Evolutionary conservation across 2,329 filamentous ascomycete genomes (phyloP), one percentile per base, ranked within the genome.

Genomic region (Apiospora hydei): DNA sequence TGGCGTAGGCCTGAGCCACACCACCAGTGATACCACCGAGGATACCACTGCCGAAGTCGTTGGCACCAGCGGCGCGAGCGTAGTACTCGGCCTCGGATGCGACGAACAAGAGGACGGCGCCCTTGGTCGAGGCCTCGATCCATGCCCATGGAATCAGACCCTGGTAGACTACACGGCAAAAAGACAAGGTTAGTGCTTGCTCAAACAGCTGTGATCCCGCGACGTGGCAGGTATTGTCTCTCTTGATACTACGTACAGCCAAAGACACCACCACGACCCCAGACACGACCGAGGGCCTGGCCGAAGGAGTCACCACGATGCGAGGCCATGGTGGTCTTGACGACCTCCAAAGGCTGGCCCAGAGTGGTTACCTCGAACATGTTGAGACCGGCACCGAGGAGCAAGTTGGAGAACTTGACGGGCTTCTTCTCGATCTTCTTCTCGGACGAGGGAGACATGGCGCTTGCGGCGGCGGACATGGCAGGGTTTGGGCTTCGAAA

Each of bases 121-220:
- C 96, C 88, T 99, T 99, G 86, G 96, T 98, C 81, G 96, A 98
- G 82, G 96, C 96, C 90, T 99, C 96, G 86, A 99, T 98, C 96
- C 96, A 99, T 85, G 96, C 96, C 96, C 96, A 98, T 76, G 96
- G 96, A 83, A 99, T 98, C 80, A 99, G 93, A 84, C 96, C 96
- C 89, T 99, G 96, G 89, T 98, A 99, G 88, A 98, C 96, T 98
- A 82, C 76, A 72, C n/a, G n/a, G 21, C n/a, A 16, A 30, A n/a
- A 47, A 30, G 18, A 26, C 16, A 61, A 71, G 76, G 61, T 69
- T 51, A 69, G 68, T 66, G 46, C 67, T 69, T 34, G 67, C 30
- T 46, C n/a, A 49, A 6, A 30, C 13, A 4, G 14, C 16, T 24
- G 46, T 10, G 26, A 46, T 10, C n/a, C 41, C 2, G 43, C 34